Evolutionary conservation across 2,329 filamentous ascomycete genomes (phyloP).

Genomic region (Ambrosiella xylebori): DNA sequence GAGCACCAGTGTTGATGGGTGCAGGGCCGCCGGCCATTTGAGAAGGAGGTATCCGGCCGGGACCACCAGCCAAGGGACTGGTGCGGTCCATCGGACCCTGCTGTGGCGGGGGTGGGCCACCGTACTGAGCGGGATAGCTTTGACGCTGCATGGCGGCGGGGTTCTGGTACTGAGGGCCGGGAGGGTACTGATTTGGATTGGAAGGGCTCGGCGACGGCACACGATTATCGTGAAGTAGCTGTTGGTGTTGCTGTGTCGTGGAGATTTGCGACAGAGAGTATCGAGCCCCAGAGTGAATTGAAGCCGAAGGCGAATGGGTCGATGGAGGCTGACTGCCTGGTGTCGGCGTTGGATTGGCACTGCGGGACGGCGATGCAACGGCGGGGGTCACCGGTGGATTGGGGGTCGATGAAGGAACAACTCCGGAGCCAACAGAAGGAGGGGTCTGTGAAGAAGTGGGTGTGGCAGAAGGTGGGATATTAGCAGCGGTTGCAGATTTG

Average conservation of each 20-base stretch:
- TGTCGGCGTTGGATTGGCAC: constrained; percentile 2
- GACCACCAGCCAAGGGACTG: constrained; percentile 32
- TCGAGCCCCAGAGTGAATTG: neutral
- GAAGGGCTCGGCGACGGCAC: constrained; percentile 26
- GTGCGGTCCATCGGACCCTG: constrained; percentile 28
- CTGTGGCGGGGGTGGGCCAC: constrained; percentile 2
- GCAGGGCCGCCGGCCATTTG: constrained; percentile 48
- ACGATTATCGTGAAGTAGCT: constrained; percentile 7
- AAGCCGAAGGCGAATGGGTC: neutral
- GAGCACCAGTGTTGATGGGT: constrained; percentile 48
- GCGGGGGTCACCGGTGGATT: constrained; percentile 20
- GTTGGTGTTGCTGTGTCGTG: constrained; percentile 5
- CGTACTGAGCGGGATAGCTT: constrained; percentile 18
- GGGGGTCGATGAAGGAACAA: constrained; percentile 19
- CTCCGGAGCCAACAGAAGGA: constrained; percentile 5
- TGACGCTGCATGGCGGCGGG: constrained; percentile 44
- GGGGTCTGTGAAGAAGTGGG: constrained; percentile 8
- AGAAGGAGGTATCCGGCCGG: constrained; percentile 37
- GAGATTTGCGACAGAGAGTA: constrained; percentile 8
- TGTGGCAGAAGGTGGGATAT: constrained; percentile 26
- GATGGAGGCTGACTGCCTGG: neutral
- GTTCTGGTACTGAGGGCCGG: neutral
- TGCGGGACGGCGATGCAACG: neutral
- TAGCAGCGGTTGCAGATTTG: constrained; percentile 41
- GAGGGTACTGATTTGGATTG: constrained; percentile 15